phyloP scores from a whole-genome alignment of 73 alveolate genomes.

The Diophrys appendiculata region DNA sequence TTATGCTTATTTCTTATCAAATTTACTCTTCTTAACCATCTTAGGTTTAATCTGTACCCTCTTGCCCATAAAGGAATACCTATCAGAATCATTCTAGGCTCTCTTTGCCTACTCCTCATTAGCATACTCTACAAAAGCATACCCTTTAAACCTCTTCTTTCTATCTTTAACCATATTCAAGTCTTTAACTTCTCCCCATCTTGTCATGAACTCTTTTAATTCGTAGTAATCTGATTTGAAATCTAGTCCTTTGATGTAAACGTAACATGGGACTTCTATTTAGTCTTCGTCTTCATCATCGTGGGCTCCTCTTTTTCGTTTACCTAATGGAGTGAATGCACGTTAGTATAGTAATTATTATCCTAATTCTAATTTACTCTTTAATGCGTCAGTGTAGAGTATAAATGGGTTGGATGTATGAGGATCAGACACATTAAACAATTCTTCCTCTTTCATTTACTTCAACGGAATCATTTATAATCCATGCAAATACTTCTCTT shows the following conservation, averaged over 20 bases:
- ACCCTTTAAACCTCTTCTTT: conserved; percentile 34
- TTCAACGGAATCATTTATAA: conserved; percentile 23
- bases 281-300: not conserved
- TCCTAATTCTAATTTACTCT: not conserved
- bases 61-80: conserved; percentile 43
- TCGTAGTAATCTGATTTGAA: conserved; percentile 31
- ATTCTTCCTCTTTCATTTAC: conserved; percentile 5
- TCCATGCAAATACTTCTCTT: conserved; percentile 37
- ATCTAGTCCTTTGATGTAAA: conserved; percentile 18
- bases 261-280: not conserved
- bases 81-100: conserved; percentile 56
- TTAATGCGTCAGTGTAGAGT: too few species aligned
- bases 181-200: conserved; percentile 41
- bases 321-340: not conserved
- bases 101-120: conserved; percentile 21
- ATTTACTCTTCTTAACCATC: conserved; percentile 6
- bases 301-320: not conserved
- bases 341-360: not conserved
- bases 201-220: conserved; percentile 21
- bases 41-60: conserved; percentile 33
- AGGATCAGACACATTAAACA: not conserved
- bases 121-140: conserved; percentile 40
- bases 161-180: conserved; percentile 39
- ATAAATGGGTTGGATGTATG: not conserved
- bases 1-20: conserved; percentile 35